Conservation (phyloP, 2,329 filamentous ascomycete species). For the Aspergillus neoniger region DNA sequence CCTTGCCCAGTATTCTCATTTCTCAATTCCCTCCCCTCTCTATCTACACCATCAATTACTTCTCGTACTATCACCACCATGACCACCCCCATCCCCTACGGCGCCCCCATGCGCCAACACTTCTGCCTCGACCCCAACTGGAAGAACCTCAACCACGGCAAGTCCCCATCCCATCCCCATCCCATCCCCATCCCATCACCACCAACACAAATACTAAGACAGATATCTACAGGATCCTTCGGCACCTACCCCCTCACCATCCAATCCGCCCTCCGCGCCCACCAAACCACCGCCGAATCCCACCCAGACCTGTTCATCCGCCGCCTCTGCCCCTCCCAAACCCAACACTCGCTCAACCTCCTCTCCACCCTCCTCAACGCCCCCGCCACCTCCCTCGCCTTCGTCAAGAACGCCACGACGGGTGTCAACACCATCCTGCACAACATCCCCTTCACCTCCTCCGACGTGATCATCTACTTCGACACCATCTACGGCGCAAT, state of each 20-base stretch:
- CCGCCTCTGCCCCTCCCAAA: slow-evolving; percentile 61
- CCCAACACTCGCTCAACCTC: slow-evolving; percentile 66
- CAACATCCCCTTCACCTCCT: slow-evolving; percentile 66
- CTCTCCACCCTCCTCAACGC: slow-evolving; percentile 68
- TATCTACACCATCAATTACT: no score
- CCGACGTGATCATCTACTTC: slow-evolving; percentile 77
- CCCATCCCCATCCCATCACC: background rate
- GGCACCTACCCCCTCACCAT: slow-evolving; percentile 71
- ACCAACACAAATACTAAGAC: background rate
- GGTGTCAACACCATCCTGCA: slow-evolving; percentile 72
- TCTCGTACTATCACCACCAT: background rate
- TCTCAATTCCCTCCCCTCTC: no score
- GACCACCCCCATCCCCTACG: slow-evolving; percentile 46
- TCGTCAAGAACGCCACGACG: slow-evolving; percentile 78
- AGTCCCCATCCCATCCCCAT: slow-evolving; percentile 14
- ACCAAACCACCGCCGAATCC: slow-evolving; percentile 67
- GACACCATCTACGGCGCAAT: slow-evolving; percentile 77
- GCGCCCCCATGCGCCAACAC: slow-evolving; percentile 59
- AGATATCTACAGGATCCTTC: slow-evolving; percentile 61
- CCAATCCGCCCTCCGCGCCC: slow-evolving; percentile 60
- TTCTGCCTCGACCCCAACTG: slow-evolving; percentile 71
- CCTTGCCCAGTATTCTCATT: no score
- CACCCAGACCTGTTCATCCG: slow-evolving; percentile 76
- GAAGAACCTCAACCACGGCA: slow-evolving; percentile 78
- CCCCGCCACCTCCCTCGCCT: slow-evolving; percentile 67